phyloP scores from a whole-genome alignment of 2,329 filamentous ascomycete species.

The Cladophialophora bantiana region DNA sequence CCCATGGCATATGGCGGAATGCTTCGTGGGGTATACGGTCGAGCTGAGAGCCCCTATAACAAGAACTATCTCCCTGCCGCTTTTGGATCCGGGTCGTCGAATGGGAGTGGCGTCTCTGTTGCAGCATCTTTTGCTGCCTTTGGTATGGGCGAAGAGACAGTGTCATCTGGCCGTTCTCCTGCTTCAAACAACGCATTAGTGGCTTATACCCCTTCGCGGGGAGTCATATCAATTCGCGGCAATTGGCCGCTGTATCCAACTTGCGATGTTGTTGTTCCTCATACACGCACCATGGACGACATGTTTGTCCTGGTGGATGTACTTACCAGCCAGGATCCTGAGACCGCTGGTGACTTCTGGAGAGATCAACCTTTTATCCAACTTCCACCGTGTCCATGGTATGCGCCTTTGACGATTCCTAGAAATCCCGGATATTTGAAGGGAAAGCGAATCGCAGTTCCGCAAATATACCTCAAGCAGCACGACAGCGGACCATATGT shows the following conservation, averaged over 20 bases:
- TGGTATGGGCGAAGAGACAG: conserved; percentile 63
- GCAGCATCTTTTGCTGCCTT: conserved; percentile 61
- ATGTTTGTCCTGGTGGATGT: conserved; percentile 59
- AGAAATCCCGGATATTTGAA: conserved; percentile 30
- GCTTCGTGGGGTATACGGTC: conserved; percentile 63
- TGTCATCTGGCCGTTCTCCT: conserved; percentile 63
- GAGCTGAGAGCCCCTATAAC: conserved; percentile 66
- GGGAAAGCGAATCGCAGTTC: conserved; percentile 47
- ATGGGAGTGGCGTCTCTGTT: conserved; percentile 61
- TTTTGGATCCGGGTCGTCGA: conserved; percentile 65
- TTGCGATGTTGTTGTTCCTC: conserved; percentile 63
- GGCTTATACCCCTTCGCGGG: conserved; percentile 63
- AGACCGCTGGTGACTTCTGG: conserved; percentile 61
- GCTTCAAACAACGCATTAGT: conserved; percentile 65
- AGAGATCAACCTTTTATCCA: conserved; percentile 57
- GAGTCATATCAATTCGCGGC: conserved; percentile 60
- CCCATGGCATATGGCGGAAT: conserved; percentile 67
- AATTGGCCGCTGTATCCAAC: conserved; percentile 64
- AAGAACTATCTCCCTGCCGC: conserved; percentile 60
- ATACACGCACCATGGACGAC: conserved; percentile 59
- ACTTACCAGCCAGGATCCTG: conserved; percentile 53
- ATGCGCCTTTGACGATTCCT: conserved; percentile 47
- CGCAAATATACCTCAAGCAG: conserved; percentile 43
- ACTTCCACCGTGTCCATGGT: conserved; percentile 46
- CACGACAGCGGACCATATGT: conserved; percentile 20